These are phyloP conservation scores for Candida golubevii DNA, from an alignment of 805 yeast genomes.

Conservation along the genomic window DNA sequence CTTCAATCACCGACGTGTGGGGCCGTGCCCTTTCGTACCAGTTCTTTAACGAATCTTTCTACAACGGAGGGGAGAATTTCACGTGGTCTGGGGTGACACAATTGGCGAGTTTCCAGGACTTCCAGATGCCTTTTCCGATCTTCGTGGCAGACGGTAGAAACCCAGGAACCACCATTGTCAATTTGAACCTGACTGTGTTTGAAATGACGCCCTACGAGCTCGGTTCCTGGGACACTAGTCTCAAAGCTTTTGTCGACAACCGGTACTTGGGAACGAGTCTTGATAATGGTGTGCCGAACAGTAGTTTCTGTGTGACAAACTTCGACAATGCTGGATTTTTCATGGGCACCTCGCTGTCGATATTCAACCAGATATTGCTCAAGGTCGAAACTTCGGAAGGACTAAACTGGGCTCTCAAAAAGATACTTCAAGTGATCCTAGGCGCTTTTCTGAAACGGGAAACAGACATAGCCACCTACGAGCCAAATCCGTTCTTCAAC, in stretches of 20 bases:
- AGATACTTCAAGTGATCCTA: constrained; percentile 22
- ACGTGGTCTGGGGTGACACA: constrained; percentile 25
- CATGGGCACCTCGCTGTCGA: constrained; percentile 77
- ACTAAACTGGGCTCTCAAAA: constrained; percentile 16
- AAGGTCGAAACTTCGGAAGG: constrained; percentile 43
- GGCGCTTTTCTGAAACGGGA: constrained; percentile 42
- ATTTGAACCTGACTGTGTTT: constrained; percentile 60
- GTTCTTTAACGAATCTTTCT: constrained; percentile 12
- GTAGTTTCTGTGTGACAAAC: constrained; percentile 23
- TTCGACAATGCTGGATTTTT: constrained; percentile 59
- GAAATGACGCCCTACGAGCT: constrained; percentile 38
- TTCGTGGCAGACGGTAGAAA: constrained; percentile 58
- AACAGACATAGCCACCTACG: constrained; percentile 65
- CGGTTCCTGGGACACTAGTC: constrained; percentile 41
- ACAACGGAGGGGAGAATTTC: constrained; percentile 16
- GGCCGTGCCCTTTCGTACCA: constrained; percentile 17
- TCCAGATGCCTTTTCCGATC: constrained; percentile 67
- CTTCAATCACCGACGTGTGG: constrained; percentile 18
- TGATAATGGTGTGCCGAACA: constrained; percentile 18
- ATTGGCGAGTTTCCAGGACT: constrained; percentile 21
- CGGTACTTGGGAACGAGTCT: constrained; percentile 29
- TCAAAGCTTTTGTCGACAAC: constrained; percentile 27
- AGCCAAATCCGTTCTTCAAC: constrained; percentile 65
- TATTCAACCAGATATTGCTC: constrained; percentile 66
- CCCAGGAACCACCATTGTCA: constrained; percentile 55